Evolutionary conservation across 441 rosid species (phyloP).

Genomic region (Gossypium davidsonii): DNA sequence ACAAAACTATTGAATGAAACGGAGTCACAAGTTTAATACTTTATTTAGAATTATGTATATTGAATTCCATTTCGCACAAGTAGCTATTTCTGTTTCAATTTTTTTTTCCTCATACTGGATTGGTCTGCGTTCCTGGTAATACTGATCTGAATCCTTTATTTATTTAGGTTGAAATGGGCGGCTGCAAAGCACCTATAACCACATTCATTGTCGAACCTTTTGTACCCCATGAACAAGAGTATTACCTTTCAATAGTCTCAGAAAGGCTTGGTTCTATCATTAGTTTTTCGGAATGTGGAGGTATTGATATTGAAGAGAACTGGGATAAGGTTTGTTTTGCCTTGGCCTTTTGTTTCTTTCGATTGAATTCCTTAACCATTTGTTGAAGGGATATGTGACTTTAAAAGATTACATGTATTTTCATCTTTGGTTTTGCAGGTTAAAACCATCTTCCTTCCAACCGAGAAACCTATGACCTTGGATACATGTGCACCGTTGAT

Average conservation of each 20-base stretch:
- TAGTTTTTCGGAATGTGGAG: constrained; percentile 84
- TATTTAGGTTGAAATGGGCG: constrained; percentile 73
- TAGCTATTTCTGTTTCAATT: too few species aligned
- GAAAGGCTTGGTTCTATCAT: constrained; percentile 76
- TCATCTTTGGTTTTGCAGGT: constrained; percentile 40
- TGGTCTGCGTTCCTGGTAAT: neutral
- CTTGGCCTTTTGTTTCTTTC: constrained; percentile 2
- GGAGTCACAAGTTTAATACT: neutral
- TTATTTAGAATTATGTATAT: neutral
- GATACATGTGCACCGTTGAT: constrained; percentile 80
- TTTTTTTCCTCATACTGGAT: too few species aligned
- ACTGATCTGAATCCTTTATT: neutral
- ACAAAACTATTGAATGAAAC: too few species aligned
- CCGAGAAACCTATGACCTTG: constrained; percentile 50
- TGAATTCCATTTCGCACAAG: too few species aligned
- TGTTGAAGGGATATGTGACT: neutral
- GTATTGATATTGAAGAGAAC: constrained; percentile 86
- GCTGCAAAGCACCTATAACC: constrained; percentile 80
- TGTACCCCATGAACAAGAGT: constrained; percentile 72
- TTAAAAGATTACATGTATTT: neutral
- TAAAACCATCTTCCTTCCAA: constrained; percentile 58
- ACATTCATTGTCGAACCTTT: constrained; percentile 85
- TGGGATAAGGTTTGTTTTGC: constrained; percentile 60
- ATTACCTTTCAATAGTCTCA: constrained; percentile 62
- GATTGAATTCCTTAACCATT: neutral